Conservation (phyloP, 441 rosid species). For the Codiaeum variegatum region DNA sequence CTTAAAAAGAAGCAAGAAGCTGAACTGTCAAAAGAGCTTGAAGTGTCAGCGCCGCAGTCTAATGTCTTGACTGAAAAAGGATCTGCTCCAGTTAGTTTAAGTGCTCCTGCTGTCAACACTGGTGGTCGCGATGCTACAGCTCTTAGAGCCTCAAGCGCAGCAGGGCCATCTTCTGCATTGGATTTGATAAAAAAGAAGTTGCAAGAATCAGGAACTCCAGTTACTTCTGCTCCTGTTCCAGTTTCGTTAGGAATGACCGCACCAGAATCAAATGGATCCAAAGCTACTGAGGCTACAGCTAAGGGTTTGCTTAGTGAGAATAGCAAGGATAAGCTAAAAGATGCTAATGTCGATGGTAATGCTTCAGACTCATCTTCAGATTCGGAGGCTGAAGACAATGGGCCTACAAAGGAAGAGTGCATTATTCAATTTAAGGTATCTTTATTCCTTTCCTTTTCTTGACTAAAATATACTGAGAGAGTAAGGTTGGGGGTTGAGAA, state of each 20-base stretch:
- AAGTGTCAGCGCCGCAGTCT: slow-evolving; percentile 33
- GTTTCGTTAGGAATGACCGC: slow-evolving; percentile 40
- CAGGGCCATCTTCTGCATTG: slow-evolving; percentile 70
- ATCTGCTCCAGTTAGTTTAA: slow-evolving; percentile 53
- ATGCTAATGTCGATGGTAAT: slow-evolving; percentile 63
- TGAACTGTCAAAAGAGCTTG: slow-evolving; percentile 46
- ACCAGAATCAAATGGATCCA: slow-evolving; percentile 69
- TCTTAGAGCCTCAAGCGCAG: slow-evolving; percentile 48
- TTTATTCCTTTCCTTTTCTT: slow-evolving; percentile 17
- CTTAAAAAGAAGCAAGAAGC: slow-evolving; percentile 59
- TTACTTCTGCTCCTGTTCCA: slow-evolving; percentile 41
- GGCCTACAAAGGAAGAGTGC: slow-evolving; percentile 87
- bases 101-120: slow-evolving; percentile 72
- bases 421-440: slow-evolving; percentile 79
- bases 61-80: slow-evolving; percentile 51
- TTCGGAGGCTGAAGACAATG: slow-evolving; percentile 86
- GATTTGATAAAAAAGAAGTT: slow-evolving; percentile 93
- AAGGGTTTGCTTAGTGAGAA: slow-evolving; percentile 65
- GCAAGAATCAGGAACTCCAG: slow-evolving; percentile 79
- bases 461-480: background rate
- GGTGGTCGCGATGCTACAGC: slow-evolving; percentile 86
- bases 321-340: slow-evolving; percentile 64
- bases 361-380: slow-evolving; percentile 87
- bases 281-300: slow-evolving; percentile 47
- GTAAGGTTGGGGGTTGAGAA: too few relatives aligned